Base-by-base conservation (phyloP, 2,329 filamentous ascomycete genomes). In the Colletotrichum somersetense region DNA sequence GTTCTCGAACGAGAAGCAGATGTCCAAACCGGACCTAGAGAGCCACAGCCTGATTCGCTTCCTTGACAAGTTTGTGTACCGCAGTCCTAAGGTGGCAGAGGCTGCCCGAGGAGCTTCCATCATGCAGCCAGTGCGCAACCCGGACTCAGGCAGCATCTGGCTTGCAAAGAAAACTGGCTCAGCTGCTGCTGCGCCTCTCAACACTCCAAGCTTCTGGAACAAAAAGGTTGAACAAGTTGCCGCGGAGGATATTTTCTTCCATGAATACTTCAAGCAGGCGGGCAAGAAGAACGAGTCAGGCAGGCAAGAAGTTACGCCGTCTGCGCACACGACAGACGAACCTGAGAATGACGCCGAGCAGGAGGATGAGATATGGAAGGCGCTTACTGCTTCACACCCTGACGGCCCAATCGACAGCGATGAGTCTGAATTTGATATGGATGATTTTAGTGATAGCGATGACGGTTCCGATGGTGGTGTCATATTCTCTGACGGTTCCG, bases 1-100 rank as follows among this genome's bases (percentile, higher is more conserved):
- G 50, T 82, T 97, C 11, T 85, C 88, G 62, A 89, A 91, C 71
- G 88, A 91, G 75, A 88, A 90, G 63, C 91, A 94, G 81, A 91
- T 93, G 72, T 90, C 93, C 74, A 98, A 98, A 81, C 95, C 96
- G 0, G 96, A 99, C 77, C 87, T 98, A 63, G 92, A 93, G 20
- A 91, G 94, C 70, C 96, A 98, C 81, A 96, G 94, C 1, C 88
- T 99, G 61, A 96, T 96, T 78, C 93, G 97, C 81, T 99, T 99
- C 87, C 87, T 99, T 70, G 96, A 99, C 83, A 95, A 97, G 77
- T 99, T 99, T 81, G 94, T 97, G n/a, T 99, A 98, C 87, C 92
- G 94, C 76, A 97, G 96, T 77, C 91, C 96, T 73, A 97, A 97
- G 86, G 85, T 91, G 5, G 88, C 88, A 20, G 86, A 89, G 63